Base-by-base conservation (phyloP, 805 yeast species). In the Candida takata region DNA sequence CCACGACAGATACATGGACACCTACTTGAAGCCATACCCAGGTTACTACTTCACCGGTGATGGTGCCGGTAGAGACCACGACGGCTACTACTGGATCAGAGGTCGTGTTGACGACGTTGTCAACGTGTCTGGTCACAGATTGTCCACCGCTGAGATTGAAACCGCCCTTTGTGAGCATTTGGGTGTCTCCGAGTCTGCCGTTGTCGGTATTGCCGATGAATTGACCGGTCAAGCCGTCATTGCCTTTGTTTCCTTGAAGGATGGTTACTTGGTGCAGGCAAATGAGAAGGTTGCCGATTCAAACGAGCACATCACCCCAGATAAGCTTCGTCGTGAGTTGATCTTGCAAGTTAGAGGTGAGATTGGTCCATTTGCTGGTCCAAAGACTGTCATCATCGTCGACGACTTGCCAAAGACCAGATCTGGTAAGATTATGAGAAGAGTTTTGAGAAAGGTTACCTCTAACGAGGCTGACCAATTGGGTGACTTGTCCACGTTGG, bases 91-190 rank as follows among this genome's bases (percentile, higher is more conserved):
- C 69, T 92, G 97, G 96, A 90, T 92, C 60, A 76, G 90, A 62
- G 98, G 98, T 54, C 82, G 98, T 64, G 97, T 92, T 45, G 97
- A 92, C 61, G 98, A 92, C 55, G 97, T 92, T 41, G 98, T 90
- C 49, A 92, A 92, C 57, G 97, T 92, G 27, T 81, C 95, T 35
- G 98, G 98, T 48, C 98, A 92, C 66, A 80, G 98, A 63, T 72
- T 92, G 49, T 86, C 97, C n/a, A 90, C 98, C 31, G 94, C 97
- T 17, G 98, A 92, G 67, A 92, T 92, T 51, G 98, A 92, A 66
- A 82, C 95, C 29, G 92, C 95, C 25, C 69, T 88, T 52, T 71
- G 78, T 46, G 87, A 81, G 55, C 86, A 85, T 64, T 69, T 69
- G 25, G 68, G 73, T 47, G 96, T 92, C 36, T 82, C 86, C 31